Conservation (phyloP, 345 rosid genomes). For the Brassica rapa region DNA sequence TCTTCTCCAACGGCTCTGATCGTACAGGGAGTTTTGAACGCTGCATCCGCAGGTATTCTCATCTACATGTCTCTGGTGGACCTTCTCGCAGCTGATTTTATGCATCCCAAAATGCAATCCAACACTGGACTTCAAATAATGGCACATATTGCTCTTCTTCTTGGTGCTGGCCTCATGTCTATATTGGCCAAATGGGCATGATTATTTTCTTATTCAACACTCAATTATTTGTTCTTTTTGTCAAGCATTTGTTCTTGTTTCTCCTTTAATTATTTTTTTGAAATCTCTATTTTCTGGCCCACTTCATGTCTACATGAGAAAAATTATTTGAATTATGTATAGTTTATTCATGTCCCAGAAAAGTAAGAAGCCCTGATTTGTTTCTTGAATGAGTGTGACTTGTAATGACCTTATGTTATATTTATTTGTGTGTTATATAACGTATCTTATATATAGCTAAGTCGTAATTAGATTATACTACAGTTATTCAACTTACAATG, state of each 20-base stretch:
- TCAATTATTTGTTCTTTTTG: background rate
- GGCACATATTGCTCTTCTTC: conserved; percentile 48
- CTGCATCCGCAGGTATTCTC: conserved; percentile 68
- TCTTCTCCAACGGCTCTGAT: conserved; percentile 51
- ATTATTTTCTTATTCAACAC: background rate
- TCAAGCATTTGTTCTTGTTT: background rate
- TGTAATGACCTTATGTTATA: background rate
- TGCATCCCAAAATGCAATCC: conserved; percentile 52
- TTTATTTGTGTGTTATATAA: conserved; percentile 20
- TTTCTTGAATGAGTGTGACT: conserved; percentile 13
- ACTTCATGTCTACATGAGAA: background rate
- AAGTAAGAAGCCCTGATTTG: conserved; percentile 29
- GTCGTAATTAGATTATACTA: background rate
- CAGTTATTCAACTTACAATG: background rate
- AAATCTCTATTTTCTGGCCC: conserved; percentile 30
- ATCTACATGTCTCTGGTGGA: conserved; percentile 76
- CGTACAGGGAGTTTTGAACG: conserved; percentile 55
- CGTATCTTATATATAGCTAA: background rate
- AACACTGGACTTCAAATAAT: conserved; percentile 51
- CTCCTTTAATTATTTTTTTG: background rate
- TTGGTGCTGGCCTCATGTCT: conserved; percentile 60
- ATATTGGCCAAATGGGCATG: conserved; percentile 41
- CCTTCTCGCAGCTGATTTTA: conserved; percentile 65
- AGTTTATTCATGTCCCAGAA: conserved; percentile 12
- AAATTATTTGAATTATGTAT: conserved; percentile 6